Evolutionary conservation across 2,329 filamentous ascomycete genomes (phyloP), one percentile per base, ranked within the genome.

Genomic region (Ceratocystis smalleyi): DNA sequence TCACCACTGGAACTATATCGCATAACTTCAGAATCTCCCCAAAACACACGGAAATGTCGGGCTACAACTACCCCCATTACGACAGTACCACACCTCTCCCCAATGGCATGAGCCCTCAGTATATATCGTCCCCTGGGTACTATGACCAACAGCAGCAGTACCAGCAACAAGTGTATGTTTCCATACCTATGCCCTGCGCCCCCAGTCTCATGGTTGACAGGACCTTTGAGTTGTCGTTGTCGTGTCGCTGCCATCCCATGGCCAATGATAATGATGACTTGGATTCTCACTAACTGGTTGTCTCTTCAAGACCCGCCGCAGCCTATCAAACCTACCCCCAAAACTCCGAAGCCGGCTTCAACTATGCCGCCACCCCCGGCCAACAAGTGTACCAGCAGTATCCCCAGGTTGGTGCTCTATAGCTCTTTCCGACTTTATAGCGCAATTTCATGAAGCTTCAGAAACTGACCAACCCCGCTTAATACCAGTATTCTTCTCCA

Each of bases 301-400:
- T 61, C 19, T 19, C 12, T 61, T 61, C 35, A 57, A 57, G 54
- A 57, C 54, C 54, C n/a, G 54, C 27, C 5, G 19, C 47, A 51
- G 32, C 24, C 12, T 57, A 57, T 30, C 54, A 57, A 57, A n/a
- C 54, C 54, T 57, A 57, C 8, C 2, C 54, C 54, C 54, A 57
- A 32, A 57, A 57, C 24, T 24, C 24, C 8, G 54, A 57, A 10
- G 15, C 54, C 7, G 27, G 17, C 1, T 57, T 32, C 7, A 57
- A 32, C 27, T 57, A 57, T 57, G 54, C 54, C 2, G 30, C 54
- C 17, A 57, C 27, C n/a, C 54, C 54, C 30, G 27, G 19, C 15
- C 60, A 61, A 22, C 60, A 43, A 17, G 49, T 61, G 27, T 82
- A 83, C 71, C 76, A 78, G 68, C 83, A 78, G 68, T 83, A 79